Evolutionary conservation across 2,329 filamentous ascomycete genomes (phyloP), one percentile per base, ranked within the genome.

Genomic region (Aspergillus niger): DNA sequence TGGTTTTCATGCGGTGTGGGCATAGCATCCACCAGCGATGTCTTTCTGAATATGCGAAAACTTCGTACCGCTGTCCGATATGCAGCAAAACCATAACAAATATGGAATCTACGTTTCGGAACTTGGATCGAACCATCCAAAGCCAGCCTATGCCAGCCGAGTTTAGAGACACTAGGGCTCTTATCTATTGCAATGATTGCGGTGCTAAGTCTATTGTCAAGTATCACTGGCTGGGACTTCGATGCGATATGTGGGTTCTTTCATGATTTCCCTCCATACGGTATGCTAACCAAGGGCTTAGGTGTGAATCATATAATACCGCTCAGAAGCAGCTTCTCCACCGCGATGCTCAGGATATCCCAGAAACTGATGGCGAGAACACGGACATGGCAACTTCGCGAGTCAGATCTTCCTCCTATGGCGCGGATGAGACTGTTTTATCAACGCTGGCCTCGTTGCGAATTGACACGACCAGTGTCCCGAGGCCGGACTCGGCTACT

Each of bases 71-170:
- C 72, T 99, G 95, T 70, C 95, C 94, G 0, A 92, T 97, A 52
- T 99, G 95, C 83, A 96, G 90, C 79, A 96, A 95, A 77, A 97
- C 91, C 65, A 89, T 96, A n/a, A 87, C 92, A 66, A 98, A 98
- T 72, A 99, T 99, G 94, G 94, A 97, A 72, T 86, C 91, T 39
- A 91, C 96, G 68, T 99, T 98, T 80, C 88, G 92, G 52, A 95
- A 95, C 67, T 79, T 98, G 36, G 94, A 97, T 70, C 86, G 92
- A 55, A 89, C 92, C 53, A 97, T 99, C 62, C 85, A 90, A 65
- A 84, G 85, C 48, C 95, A 99, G 73, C 95, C 95, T 1, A 98
- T 99, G 92, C 95, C 95, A 0, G 79, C 83, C 5, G 91, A 96
- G 65, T 96, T 93, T 70, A 83, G 81, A 62, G 87, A 92, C 69